A percentile compares a stretch with the other conserved stretches of the same genome.
Evolutionary conservation across 2,329 filamentous ascomycete species (phyloP).

Genomic region (Colletotrichum sp.): DNA sequence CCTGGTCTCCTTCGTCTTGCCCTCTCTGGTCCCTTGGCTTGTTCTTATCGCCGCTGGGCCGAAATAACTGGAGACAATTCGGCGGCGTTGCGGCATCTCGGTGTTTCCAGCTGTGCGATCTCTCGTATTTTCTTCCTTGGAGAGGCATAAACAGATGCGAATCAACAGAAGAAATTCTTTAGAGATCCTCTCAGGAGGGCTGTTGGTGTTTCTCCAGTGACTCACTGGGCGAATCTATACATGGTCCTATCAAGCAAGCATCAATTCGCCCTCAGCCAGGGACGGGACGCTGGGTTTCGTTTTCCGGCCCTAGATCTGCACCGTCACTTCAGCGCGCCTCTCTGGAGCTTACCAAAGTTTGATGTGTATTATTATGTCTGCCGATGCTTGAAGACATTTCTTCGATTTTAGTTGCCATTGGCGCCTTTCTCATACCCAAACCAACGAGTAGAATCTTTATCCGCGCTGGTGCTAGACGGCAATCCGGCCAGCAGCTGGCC

Average conservation of each 20-base stretch:
- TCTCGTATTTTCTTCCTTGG: neutral
- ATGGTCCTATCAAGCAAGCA: neutral
- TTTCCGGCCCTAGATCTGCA: neutral
- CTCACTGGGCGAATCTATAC: neutral
- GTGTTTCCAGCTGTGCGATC: neutral
- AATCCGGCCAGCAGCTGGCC: neutral
- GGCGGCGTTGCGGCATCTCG: neutral
- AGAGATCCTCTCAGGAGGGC: neutral
- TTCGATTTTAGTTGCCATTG: neutral
- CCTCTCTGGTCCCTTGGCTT: neutral
- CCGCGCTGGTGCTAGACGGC: neutral
- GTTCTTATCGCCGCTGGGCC: constrained; percentile 2
- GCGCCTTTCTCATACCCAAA: neutral
- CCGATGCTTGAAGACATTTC: neutral
- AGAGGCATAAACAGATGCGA: neutral
- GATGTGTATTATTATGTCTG: neutral
- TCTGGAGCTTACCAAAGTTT: neutral
- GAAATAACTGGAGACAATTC: neutral
- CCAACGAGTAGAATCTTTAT: neutral
- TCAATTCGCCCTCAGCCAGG: neutral
- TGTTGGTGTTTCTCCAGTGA: neutral
- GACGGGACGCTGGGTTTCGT: neutral
- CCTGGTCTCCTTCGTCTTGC: neutral
- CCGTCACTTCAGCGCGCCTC: neutral
- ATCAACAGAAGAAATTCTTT: neutral